Evolutionary conservation across 2,329 filamentous ascomycete species (phyloP).

Genomic region (Alternaria metachromatica): DNA sequence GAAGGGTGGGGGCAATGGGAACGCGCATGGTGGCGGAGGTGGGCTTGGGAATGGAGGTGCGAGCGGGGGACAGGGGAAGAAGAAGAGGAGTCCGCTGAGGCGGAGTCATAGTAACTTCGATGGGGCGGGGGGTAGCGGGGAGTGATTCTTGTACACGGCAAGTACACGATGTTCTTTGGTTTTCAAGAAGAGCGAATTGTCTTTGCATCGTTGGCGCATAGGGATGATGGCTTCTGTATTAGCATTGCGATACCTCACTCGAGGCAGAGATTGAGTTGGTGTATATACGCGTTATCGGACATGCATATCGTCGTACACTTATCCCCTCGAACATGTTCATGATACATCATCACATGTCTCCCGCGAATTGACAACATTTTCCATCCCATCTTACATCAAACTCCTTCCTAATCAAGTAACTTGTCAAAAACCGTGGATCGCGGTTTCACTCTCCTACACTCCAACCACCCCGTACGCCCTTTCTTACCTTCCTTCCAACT

Average conservation of each 20-base stretch:
- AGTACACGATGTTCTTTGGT: not conserved
- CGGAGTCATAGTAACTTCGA: conserved; percentile 42
- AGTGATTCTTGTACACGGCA: not conserved
- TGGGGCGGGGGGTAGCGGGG: not conserved
- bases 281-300: not conserved
- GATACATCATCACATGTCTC: no score
- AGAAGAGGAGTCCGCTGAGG: conserved; percentile 39
- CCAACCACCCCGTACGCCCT: not conserved
- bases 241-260: not conserved
- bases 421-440: not conserved
- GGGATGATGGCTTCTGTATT: not conserved
- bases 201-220: not conserved
- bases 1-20: not conserved
- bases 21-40: no score
- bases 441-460: not conserved
- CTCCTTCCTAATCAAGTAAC: not conserved
- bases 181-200: not conserved
- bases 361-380: not conserved
- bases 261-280: not conserved
- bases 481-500: not conserved
- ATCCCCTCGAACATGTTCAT: not conserved
- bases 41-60: conserved; percentile 4
- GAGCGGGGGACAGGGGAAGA: conserved; percentile 15
- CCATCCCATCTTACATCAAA: not conserved
- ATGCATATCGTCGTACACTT: not conserved